Evolutionary conservation across 2,329 filamentous ascomycete species (phyloP), one percentile per base, ranked within the genome.

Genomic region (Ceratocystiopsis sp.): DNA sequence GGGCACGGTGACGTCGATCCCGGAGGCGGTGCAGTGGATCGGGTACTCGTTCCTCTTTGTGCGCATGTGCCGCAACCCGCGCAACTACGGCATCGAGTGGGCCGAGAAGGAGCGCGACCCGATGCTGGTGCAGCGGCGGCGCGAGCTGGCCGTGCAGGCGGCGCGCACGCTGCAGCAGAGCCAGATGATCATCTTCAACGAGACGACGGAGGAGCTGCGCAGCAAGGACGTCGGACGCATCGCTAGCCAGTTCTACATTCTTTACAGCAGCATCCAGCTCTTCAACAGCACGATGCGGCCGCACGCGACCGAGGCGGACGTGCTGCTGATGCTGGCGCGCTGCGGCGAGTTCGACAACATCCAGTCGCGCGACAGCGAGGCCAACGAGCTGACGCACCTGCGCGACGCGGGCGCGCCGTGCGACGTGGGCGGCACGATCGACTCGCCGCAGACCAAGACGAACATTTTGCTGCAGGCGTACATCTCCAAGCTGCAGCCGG

Each of bases 121-220:
- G 0, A 79, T 78, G 46, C 71, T 98, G 21, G 85, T 95, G 2
- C 81, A 91, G 55, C 73, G 89, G 51, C 76, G 91, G 42, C 76
- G 87, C 3, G 79, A 91, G 50, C 67, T 98, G 42, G 81, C 91
- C 43, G 86, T 93, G 38, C 80, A 93, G 53, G 91, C 91, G 19
- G 91, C 91, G 1, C 72, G 79, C 37, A 83, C 84, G 6, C 65
- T 98, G 37, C 87, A 95, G 55, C 73, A 87, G 55, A 93, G 84
- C 52, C 91, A 98, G 61, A 98, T 98, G 93, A 91, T 98, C 54
- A 91, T 98, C 45, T 98, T 89, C 66, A 95, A 98, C 51, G 91
- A 96, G 55, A 75, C 69, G 16, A 98, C 89, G 0, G 89, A 95
- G 52, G 89, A 95, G 54, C 73, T 98, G 10, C 78, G 85, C 46